Evolutionary conservation across 2,329 filamentous ascomycete genomes (phyloP).

Genomic region (Pseudogymnoascus sp.): DNA sequence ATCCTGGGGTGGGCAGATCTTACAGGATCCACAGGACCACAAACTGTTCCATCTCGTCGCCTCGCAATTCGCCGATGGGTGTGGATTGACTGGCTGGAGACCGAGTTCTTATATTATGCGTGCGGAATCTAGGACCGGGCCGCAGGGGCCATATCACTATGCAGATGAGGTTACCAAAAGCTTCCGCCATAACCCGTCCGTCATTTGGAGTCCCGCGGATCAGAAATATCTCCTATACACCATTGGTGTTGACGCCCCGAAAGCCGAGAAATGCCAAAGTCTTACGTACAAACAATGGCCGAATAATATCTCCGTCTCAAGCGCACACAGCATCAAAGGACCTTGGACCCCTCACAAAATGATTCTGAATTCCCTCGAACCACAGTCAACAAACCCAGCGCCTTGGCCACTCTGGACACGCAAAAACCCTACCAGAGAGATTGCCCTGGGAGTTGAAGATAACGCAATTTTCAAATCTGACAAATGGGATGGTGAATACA

Average conservation of each 20-base stretch:
- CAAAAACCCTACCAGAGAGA: constrained; percentile 26
- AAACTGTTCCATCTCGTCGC: constrained; percentile 40
- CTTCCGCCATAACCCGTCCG: constrained; percentile 43
- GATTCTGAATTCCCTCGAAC: neutral
- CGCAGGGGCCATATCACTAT: constrained; percentile 40
- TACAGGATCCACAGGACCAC: constrained; percentile 37
- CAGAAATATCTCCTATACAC: constrained; percentile 39
- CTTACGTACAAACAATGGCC: constrained; percentile 5
- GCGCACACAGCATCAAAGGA: neutral
- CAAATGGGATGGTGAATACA: constrained; percentile 28
- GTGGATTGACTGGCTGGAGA: constrained; percentile 42
- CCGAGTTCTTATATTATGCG: constrained; percentile 41
- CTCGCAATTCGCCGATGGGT: constrained; percentile 41
- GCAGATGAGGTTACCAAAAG: constrained; percentile 36
- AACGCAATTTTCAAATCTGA: constrained; percentile 32
- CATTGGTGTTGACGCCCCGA: constrained; percentile 38
- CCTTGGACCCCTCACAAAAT: constrained; percentile 19
- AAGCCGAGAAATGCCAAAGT: constrained; percentile 17
- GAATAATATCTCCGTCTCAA: neutral
- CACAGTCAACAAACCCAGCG: constrained; percentile 37
- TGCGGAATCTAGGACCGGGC: constrained; percentile 40
- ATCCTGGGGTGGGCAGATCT: constrained; percentile 43
- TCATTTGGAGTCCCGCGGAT: constrained; percentile 41
- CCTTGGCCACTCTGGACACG: constrained; percentile 35
- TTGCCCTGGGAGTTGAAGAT: constrained; percentile 33